Base-by-base conservation (phyloP, 257 asterid species). In the Scutellaria barbata region DNA sequence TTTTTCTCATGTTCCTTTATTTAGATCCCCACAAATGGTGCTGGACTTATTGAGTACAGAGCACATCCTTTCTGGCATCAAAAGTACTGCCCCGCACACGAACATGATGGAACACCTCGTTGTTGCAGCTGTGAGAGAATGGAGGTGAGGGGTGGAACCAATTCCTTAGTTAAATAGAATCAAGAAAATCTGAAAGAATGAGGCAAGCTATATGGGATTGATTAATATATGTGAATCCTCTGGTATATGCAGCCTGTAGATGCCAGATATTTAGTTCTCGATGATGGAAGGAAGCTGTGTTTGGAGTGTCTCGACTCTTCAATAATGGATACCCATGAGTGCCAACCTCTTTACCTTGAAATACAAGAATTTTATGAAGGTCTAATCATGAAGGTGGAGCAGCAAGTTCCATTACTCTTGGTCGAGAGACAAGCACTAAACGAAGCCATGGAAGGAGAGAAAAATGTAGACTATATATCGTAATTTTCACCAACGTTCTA, bases 381-480 rank as follows among this genome's bases (percentile, higher is more conserved):
- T 58, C 77, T 95, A 76, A 81, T 75, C 77, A 95, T 95, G 99
- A 95, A 95, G 79, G 90, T 95, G 63, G 97, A 88, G 90, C 99
- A 95, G 89, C 96, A 89, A 80, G 78, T 95, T 79, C 99, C 99
- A 3, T 65, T 95, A 42, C 97, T 95, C 76, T 82, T 95, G 87
- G 99, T 95, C 0, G 99, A 95, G 89, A 83, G 97, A 75, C 97
- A 95, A 77, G 99, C 99, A 48, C 89, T 95, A 55, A 92, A 95
- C 74, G 99, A 92, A 83, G 98, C 99, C 80, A 88, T 95, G 97
- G 99, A 95, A 83, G 99, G 98, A 85, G 99, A 92, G 82, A 95
- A 89, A 74, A 78, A 85, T 68, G 99, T 95, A 83, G 74, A 81
- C 20, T 60, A 22, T 16, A 61, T 75, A 25, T 14, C 10, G 3